Evolutionary conservation across 169 alveolate species (phyloP).

Genomic region (Eimeria brunetti): DNA sequence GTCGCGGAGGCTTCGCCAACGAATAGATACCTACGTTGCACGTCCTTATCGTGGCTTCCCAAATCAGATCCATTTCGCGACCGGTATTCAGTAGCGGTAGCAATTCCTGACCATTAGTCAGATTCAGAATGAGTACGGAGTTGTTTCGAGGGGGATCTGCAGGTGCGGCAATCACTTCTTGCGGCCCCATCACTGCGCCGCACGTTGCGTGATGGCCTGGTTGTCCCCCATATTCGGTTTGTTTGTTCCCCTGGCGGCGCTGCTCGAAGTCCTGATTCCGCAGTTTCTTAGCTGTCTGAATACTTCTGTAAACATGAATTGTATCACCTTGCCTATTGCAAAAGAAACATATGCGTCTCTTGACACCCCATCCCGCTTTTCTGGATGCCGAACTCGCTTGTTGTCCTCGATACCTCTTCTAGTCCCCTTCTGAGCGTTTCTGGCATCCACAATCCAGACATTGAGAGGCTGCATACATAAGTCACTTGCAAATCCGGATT

Average conservation of each 20-base stretch:
- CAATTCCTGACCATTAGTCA: not conserved
- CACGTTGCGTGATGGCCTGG: not conserved
- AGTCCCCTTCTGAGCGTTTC: too few species aligned
- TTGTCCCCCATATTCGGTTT: not conserved
- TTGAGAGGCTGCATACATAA: too few species aligned
- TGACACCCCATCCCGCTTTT: not conserved
- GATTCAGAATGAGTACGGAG: not conserved
- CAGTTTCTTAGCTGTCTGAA: not conserved
- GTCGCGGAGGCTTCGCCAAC: not conserved
- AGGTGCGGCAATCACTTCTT: not conserved
- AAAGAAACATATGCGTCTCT: not conserved
- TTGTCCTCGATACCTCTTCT: not conserved
- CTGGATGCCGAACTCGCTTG: not conserved
- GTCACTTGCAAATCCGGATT: too few species aligned
- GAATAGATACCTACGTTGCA: not conserved
- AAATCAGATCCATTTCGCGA: not conserved
- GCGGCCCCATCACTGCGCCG: not conserved
- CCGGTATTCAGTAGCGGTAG: not conserved
- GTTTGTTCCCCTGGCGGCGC: not conserved
- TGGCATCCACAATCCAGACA: not conserved
- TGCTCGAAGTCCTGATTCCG: not conserved
- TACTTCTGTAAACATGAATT: not conserved
- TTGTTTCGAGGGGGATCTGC: not conserved
- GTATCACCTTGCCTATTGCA: not conserved
- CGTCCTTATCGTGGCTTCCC: not conserved